Evolutionary conservation across 2,329 filamentous ascomycete species (phyloP), one percentile per base, ranked within the genome.

Genomic region (Saccharata proteae): DNA sequence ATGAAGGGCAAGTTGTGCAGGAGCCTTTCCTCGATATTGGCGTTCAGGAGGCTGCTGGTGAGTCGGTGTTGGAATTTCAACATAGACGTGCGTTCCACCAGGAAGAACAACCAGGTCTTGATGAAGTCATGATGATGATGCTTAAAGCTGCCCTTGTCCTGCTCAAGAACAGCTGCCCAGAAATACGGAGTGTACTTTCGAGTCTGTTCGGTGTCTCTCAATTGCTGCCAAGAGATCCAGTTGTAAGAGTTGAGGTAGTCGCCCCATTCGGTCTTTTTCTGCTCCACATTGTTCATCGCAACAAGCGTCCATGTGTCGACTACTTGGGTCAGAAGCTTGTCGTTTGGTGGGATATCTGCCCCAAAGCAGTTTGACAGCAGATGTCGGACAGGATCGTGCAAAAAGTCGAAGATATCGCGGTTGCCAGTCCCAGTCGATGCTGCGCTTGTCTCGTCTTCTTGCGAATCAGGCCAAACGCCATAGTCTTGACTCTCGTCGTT

Each of bases 401-500:
- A 49, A 16, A 57, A 52, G 12, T 56, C 52, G 16, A 64, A 46
- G 6, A 20, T 16, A 3, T 12, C 8, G 3, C n/a, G 34, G 12
- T 23, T 6, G 21, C 43, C 34, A 35, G 32, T 26, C 41, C 20
- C n/a, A n/a, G 28, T 33, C 22, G 10, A 34, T 19, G 9, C 27
- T 2, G 13, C 21, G 7, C 12, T 29, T 8, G 16, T 22, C 16
- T 16, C 53, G 44, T 54, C 49, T 6, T 67, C 64, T 35, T 69
- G 64, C 29, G 75, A 55, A 13, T 61, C 70, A 14, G 62, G 56
- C 55, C 65, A 71, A 37, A 73, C 70, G 17, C 72, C 72, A 43
- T 73, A 77, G 27, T 77, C 72, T 45, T 77, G 74, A 39, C 72
- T 77, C 32, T 77, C 74, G 31, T 76, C 71, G 33, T 61, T 67